Evolutionary conservation across 495 filamentous ascomycete genomes (phyloP).

Genomic region (Podospora bellae-mahoneyi): DNA sequence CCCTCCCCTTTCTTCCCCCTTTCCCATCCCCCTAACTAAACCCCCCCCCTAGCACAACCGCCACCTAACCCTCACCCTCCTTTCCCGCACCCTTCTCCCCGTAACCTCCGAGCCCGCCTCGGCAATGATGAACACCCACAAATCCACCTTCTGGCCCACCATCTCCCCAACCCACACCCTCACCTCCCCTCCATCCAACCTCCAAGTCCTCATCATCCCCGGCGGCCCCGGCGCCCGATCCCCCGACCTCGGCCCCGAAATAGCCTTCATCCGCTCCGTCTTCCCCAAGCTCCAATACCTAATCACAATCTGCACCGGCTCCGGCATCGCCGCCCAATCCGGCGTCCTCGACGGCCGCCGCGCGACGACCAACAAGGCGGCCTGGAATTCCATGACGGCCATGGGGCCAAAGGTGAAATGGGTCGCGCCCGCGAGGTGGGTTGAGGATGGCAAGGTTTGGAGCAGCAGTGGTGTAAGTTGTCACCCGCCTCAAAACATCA

Average conservation of each 20-base stretch:
- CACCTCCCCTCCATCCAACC: conserved; percentile 21
- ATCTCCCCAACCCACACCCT: conserved; percentile 55
- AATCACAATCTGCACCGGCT: conserved; percentile 54
- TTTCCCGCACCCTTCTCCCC: conserved; percentile 43
- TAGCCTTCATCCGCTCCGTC: conserved; percentile 38
- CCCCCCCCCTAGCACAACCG: conserved; percentile 4
- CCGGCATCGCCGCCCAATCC: conserved; percentile 42
- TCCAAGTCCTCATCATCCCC: conserved; percentile 51
- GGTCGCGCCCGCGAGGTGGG: conserved; percentile 29
- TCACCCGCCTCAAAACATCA: too few relatives aligned
- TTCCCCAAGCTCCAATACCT: conserved; percentile 45
- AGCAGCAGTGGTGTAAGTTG: conserved; percentile 24
- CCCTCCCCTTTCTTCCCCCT: too few relatives aligned
- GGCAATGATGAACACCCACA: conserved; percentile 21
- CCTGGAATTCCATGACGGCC: conserved; percentile 41
- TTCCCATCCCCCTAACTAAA: too few relatives aligned
- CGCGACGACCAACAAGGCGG: conserved; percentile 58
- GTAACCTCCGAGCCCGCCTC: conserved; percentile 36
- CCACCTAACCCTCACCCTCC: conserved; percentile 40
- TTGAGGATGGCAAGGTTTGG: conserved; percentile 32
- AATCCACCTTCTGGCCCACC: conserved; percentile 33
- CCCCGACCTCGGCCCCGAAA: conserved; percentile 28
- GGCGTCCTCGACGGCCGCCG: conserved; percentile 49
- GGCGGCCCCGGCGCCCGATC: conserved; percentile 50
- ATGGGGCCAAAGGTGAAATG: conserved; percentile 26